These are phyloP conservation scores for Malus sieversii DNA, from an alignment of 306 rosid genomes.

Conservation along the genomic window DNA sequence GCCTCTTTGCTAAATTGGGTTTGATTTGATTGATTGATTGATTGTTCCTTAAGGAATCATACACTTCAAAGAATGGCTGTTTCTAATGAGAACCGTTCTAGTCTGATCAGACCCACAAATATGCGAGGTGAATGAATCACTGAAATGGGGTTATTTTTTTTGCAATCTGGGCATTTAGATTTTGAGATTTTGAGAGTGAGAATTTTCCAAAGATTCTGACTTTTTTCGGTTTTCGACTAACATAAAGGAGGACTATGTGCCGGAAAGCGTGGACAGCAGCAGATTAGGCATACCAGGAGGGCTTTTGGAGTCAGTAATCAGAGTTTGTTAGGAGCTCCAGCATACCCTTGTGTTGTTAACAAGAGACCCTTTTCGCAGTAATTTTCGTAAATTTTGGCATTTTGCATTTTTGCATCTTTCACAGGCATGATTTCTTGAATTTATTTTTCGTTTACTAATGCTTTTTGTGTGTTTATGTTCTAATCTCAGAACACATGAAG, in stretches of 20 bases:
- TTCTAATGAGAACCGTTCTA: constrained; percentile 50
- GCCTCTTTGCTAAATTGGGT: not conserved
- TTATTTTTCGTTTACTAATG: not conserved
- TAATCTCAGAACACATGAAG: constrained; percentile 44
- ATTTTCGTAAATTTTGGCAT: not conserved
- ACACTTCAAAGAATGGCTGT: constrained; percentile 28
- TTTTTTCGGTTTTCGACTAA: not conserved
- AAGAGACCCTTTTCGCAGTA: constrained; percentile 74
- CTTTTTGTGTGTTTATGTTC: no score
- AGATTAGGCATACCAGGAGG: constrained; percentile 58
- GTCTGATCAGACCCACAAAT: constrained; percentile 43
- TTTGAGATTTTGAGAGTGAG: constrained; percentile 5
- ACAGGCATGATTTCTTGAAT: not conserved
- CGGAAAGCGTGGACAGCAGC: constrained; percentile 46
- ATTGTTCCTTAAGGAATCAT: constrained; percentile 6
- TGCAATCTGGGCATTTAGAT: not conserved
- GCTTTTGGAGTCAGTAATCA: constrained; percentile 60
- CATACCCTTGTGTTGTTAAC: constrained; percentile 75
- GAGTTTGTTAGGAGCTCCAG: constrained; percentile 45
- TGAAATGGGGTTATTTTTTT: not conserved
- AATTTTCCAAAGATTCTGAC: constrained; percentile 6
- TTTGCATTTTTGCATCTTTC: not conserved
- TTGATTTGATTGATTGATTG: constrained; percentile 2
- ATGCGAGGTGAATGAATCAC: constrained; percentile 36
- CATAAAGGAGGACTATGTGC: constrained; percentile 37